Evolutionary conservation across 1,139 yeast species (phyloP).

Genomic region (Ogataea hybrid): DNA sequence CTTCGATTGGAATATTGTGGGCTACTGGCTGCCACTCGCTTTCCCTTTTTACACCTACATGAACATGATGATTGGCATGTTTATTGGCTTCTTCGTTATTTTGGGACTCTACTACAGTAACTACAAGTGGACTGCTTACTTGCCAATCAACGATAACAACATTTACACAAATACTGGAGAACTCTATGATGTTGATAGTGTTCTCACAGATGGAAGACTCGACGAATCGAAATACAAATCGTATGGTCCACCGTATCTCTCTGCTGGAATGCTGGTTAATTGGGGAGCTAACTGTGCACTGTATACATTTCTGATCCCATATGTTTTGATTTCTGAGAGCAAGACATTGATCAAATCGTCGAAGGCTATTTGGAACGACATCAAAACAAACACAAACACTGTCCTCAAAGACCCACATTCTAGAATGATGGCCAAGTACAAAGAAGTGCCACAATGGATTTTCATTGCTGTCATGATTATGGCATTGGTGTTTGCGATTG

Average conservation of each 20-base stretch:
- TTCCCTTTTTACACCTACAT: constrained; percentile 64
- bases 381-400: constrained; percentile 10
- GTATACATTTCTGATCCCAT: constrained; percentile 56
- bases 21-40: constrained; percentile 62
- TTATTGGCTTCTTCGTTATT: constrained; percentile 43
- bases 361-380: constrained; percentile 32
- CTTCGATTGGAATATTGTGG: constrained; percentile 57
- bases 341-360: not conserved
- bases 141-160: constrained; percentile 46
- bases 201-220: constrained; percentile 45
- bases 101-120: constrained; percentile 52
- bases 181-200: constrained; percentile 41
- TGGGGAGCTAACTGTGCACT: constrained; percentile 67
- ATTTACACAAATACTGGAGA: constrained; percentile 46
- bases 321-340: constrained; percentile 50
- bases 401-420: constrained; percentile 58
- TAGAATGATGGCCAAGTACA: constrained; percentile 58
- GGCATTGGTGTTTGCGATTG: constrained; percentile 49
- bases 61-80: constrained; percentile 47
- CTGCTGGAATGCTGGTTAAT: constrained; percentile 59
- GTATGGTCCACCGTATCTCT: constrained; percentile 60
- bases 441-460: constrained; percentile 71
- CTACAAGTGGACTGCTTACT: constrained; percentile 48
- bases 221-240: constrained; percentile 45
- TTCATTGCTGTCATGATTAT: constrained; percentile 45